A percentile compares a stretch with the other conserved stretches of the same genome.
phyloP scores from a whole-genome alignment of 345 rosid species.

The Salix koriyanagi region DNA sequence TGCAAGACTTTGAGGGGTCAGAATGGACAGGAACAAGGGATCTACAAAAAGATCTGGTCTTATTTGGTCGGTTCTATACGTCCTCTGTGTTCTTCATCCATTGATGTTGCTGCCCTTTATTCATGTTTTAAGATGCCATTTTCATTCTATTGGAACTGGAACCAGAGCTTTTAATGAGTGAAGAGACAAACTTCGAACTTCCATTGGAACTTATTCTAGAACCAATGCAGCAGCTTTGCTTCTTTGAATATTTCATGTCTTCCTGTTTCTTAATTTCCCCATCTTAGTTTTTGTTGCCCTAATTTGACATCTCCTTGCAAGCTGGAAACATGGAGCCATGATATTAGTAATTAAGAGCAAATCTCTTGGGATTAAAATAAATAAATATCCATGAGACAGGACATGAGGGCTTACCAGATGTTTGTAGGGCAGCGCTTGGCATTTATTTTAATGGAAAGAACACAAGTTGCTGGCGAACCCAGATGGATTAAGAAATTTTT shows the following conservation, averaged over 20 bases:
- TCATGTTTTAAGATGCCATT: conserved; percentile 30
- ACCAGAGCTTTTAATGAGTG: conserved; percentile 3
- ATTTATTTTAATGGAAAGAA: conserved; percentile 42
- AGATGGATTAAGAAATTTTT: conserved; percentile 38
- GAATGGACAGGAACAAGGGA: conserved; percentile 37
- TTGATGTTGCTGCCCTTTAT: conserved; percentile 37
- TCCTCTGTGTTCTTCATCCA: conserved; percentile 32
- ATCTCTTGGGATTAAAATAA: neutral
- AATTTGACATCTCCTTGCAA: conserved; percentile 19
- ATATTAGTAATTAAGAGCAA: neutral
- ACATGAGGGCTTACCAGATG: conserved; percentile 35
- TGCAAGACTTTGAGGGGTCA: conserved; percentile 26
- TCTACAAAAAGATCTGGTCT: conserved; percentile 37
- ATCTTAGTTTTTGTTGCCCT: neutral
- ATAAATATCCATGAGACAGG: conserved; percentile 18
- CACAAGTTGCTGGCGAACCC: conserved; percentile 51
- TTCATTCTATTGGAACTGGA: conserved; percentile 2
- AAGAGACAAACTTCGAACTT: neutral
- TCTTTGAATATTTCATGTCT: neutral
- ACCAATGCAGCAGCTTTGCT: conserved; percentile 1
- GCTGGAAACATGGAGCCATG: conserved; percentile 15
- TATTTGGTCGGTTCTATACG: conserved; percentile 34
- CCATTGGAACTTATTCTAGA: conserved; percentile 1
- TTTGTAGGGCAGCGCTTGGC: conserved; percentile 38
- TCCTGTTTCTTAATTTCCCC: conserved; percentile 7